A percentile compares a stretch with the other conserved stretches of the same genome.
These are phyloP conservation scores for Xenosphaeropsis pyriputrescens DNA, from an alignment of 2,329 filamentous ascomycete genomes.

Conservation along the genomic window DNA sequence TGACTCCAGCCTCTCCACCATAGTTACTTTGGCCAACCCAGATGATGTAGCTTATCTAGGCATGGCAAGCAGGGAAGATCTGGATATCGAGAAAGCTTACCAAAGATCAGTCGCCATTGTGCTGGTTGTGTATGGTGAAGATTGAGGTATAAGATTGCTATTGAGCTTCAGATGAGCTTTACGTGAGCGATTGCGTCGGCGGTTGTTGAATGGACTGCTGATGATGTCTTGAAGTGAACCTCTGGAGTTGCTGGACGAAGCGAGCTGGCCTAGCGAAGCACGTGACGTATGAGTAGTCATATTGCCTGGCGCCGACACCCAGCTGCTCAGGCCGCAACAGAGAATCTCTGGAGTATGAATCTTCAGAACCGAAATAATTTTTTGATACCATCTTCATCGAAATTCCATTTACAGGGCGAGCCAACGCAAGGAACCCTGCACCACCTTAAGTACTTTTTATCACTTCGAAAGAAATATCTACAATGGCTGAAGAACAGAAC, in stretches of 20 bases:
- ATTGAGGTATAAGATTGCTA: conserved; percentile 3
- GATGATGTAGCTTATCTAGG: conserved; percentile 11
- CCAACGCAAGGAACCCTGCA: conserved; percentile 46
- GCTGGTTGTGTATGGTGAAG: conserved; percentile 20
- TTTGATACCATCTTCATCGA: conserved; percentile 2
- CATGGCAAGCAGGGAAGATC: conserved; percentile 12
- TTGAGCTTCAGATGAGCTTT: conserved; percentile 11
- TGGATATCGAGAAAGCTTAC: conserved; percentile 40
- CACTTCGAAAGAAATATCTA: conserved; percentile 2
- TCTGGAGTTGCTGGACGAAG: conserved; percentile 4
- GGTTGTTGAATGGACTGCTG: conserved; percentile 3
- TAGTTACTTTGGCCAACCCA: no score
- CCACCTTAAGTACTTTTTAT: conserved; percentile 2
- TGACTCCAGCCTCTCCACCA: no score
- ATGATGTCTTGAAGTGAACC: no score
- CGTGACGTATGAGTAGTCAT: conserved; percentile 7
- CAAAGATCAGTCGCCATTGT: conserved; percentile 72
- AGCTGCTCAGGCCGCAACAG: no score
- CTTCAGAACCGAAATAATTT: neutral
- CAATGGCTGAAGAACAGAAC: conserved; percentile 20
- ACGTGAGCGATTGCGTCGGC: conserved; percentile 9
- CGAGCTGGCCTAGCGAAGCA: conserved; percentile 11
- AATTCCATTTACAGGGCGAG: conserved; percentile 30
- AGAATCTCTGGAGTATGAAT: no score
- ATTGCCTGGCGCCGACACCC: neutral